A percentile compares a stretch with the other conserved stretches of the same genome.
These are phyloP conservation scores for Lolium perenne DNA, from an alignment of 176 grass and related monocot species.

Conservation along the genomic window DNA sequence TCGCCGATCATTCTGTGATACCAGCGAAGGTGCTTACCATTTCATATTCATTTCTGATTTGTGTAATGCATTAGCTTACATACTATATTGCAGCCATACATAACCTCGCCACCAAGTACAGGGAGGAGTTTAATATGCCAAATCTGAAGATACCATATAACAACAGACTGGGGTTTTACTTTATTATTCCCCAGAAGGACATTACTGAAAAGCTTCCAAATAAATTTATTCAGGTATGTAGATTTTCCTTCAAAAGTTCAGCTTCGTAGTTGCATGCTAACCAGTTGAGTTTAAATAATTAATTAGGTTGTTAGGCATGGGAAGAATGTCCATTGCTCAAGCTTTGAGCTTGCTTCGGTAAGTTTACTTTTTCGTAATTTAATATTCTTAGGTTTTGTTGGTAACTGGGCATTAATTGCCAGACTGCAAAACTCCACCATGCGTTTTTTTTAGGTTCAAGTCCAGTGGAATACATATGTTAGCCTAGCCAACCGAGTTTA, in stretches of 20 bases:
- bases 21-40: slow-evolving; percentile 73
- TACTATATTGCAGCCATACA: slow-evolving; percentile 69
- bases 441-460: neutral
- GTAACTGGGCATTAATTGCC: slow-evolving; percentile 14
- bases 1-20: slow-evolving; percentile 88
- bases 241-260: slow-evolving; percentile 39
- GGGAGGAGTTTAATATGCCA: slow-evolving; percentile 82
- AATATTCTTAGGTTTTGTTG: slow-evolving; percentile 20
- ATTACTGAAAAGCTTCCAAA: slow-evolving; percentile 76
- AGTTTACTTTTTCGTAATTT: slow-evolving; percentile 48
- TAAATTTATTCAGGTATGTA: slow-evolving; percentile 87
- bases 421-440: slow-evolving; percentile 3
- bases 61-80: slow-evolving; percentile 25
- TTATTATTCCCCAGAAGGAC: slow-evolving; percentile 91
- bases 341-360: slow-evolving; percentile 95
- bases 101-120: slow-evolving; percentile 81
- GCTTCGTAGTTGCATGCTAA: slow-evolving; percentile 43
- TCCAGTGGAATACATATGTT: slow-evolving; percentile 30
- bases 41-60: slow-evolving; percentile 25
- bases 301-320: slow-evolving; percentile 93
- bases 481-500: slow-evolving; percentile 17
- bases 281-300: slow-evolving; percentile 31
- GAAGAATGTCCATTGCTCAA: slow-evolving; percentile 95
- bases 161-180: slow-evolving; percentile 85
- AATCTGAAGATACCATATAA: slow-evolving; percentile 91